Evolutionary conservation across 2,329 filamentous ascomycete genomes (phyloP).

Genomic region (Xylariaceae sp.): DNA sequence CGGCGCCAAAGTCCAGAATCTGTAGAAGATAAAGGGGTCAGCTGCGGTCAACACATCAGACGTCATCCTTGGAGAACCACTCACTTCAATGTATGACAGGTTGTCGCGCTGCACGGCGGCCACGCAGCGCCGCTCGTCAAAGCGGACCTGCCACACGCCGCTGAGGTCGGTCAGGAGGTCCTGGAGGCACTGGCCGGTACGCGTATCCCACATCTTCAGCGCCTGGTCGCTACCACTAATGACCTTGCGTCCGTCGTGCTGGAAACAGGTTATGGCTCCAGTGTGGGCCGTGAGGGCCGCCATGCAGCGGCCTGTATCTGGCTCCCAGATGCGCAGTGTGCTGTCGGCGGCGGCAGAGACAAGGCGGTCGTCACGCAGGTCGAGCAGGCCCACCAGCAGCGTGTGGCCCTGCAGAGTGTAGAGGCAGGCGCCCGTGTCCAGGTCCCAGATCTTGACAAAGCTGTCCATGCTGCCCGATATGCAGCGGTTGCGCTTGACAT

Average conservation of each 20-base stretch:
- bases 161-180: constrained; percentile 88
- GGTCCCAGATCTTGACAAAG: constrained; percentile 93
- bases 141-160: constrained; percentile 99
- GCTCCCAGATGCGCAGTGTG: constrained; percentile 94
- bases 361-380: constrained; percentile 80
- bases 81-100: constrained; percentile 91
- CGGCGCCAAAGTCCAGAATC: constrained; percentile 96
- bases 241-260: constrained; percentile 93
- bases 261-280: constrained; percentile 96
- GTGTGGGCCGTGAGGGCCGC: constrained; percentile 88
- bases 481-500: constrained; percentile 85
- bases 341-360: constrained; percentile 95
- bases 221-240: constrained; percentile 94
- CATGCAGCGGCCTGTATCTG: constrained; percentile 83
- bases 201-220: constrained; percentile 97
- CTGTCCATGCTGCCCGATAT: constrained; percentile 99
- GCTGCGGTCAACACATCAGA: too few species aligned
- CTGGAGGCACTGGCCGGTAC: constrained; percentile 83
- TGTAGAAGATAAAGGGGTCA: constrained; percentile 35
- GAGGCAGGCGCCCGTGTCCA: constrained; percentile 75
- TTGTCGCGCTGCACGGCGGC: constrained; percentile 90
- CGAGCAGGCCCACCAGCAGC: constrained; percentile 83
- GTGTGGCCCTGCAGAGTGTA: constrained; percentile 90
- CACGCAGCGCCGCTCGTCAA: constrained; percentile 90
- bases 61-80: constrained; percentile 20